Percentiles rank a stretch among this genome's conserved stretches.
Evolutionary conservation across 1,284 basidiomycete genomes (phyloP).

Genomic region (Ceratobasidium sp.): DNA sequence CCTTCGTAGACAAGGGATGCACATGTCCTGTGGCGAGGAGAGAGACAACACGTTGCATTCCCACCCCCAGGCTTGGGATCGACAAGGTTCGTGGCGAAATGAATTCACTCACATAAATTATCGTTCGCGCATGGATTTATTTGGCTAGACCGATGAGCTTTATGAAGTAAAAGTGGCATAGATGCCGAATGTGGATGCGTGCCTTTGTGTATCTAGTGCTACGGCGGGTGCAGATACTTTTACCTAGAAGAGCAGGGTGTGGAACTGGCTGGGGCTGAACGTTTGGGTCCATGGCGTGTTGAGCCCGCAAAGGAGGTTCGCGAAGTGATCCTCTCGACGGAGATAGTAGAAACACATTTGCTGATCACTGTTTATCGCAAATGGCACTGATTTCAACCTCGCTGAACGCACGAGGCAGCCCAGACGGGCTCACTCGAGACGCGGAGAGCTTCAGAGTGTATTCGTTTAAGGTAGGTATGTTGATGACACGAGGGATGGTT

Average conservation of each 20-base stretch:
- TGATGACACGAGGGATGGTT: not conserved
- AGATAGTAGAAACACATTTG: slow-evolving; percentile 1
- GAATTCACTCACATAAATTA: not conserved
- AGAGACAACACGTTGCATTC: not conserved
- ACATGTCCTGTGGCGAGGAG: slow-evolving; percentile 5
- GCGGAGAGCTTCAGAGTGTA: not conserved
- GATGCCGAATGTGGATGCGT: not conserved
- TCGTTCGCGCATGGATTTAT: not conserved
- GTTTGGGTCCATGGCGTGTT: not conserved
- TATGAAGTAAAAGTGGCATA: not conserved
- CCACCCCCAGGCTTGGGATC: not conserved
- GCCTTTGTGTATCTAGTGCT: not conserved
- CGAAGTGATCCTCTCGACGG: not conserved
- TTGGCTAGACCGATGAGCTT: not conserved
- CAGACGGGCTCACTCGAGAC: not conserved
- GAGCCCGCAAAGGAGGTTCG: not conserved
- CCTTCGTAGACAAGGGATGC: not conserved
- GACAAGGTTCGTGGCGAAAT: not conserved
- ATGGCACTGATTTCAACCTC: not conserved
- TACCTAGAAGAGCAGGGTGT: slow-evolving; percentile 2
- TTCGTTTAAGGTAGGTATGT: not conserved
- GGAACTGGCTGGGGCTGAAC: not conserved
- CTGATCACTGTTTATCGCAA: not conserved
- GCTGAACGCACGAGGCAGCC: not conserved
- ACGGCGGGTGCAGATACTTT: not conserved